Evolutionary conservation across 768 basidiomycete genomes (phyloP).

Genomic region (Hysterangium stoloniferum): DNA sequence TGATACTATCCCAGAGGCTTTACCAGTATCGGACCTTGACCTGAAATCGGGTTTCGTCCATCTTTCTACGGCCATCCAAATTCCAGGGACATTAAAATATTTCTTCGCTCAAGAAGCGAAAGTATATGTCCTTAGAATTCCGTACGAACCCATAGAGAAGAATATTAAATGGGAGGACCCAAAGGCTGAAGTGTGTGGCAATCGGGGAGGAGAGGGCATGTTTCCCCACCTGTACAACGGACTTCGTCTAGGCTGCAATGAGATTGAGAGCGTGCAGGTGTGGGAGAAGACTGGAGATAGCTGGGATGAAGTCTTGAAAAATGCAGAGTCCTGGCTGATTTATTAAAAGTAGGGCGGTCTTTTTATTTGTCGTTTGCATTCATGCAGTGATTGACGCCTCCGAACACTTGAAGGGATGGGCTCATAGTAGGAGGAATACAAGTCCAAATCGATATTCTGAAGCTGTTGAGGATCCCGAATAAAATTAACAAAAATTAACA

Average conservation of each 20-base stretch:
- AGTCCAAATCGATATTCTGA: too few species aligned
- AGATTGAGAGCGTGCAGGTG: conserved; percentile 35
- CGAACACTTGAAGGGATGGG: too few species aligned
- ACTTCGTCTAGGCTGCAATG: conserved; percentile 33
- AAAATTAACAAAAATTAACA: too few species aligned
- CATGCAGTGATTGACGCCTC: too few species aligned
- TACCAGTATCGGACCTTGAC: conserved; percentile 49
- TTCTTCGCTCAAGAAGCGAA: conserved; percentile 36
- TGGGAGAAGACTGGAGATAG: conserved; percentile 21
- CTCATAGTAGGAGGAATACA: too few species aligned
- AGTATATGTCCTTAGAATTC: conserved; percentile 38
- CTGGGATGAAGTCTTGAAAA: conserved; percentile 28
- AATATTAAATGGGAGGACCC: conserved; percentile 45
- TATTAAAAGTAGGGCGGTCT: conserved; percentile 27
- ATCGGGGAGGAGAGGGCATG: conserved; percentile 35
- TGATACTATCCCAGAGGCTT: conserved; percentile 32
- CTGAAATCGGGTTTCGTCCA: conserved; percentile 42
- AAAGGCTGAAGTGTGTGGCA: conserved; percentile 34
- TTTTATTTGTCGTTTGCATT: too few species aligned
- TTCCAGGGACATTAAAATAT: conserved; percentile 37
- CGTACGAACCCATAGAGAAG: conserved; percentile 32
- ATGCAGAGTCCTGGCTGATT: conserved; percentile 26
- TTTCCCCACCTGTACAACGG: conserved; percentile 52
- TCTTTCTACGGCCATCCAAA: conserved; percentile 45
- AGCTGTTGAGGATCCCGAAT: too few species aligned